Percentiles rank a stretch among this genome's conserved stretches.
These are phyloP conservation scores for Pistacia atlantica DNA, from an alignment of 345 rosid species.

Conservation along the genomic window DNA sequence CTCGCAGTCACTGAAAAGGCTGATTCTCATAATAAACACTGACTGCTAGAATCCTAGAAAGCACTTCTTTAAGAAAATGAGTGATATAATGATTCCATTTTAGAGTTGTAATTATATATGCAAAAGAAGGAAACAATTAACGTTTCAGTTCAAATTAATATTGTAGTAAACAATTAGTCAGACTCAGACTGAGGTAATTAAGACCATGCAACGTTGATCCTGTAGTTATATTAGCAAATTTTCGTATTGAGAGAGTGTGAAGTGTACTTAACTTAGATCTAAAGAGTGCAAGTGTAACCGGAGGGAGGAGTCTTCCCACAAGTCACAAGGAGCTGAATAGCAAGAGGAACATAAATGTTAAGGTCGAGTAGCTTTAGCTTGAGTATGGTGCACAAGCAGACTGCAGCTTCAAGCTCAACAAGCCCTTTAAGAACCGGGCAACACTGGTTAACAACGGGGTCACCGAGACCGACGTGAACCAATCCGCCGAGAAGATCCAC, in stretches of 20 bases:
- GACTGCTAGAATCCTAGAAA: neutral
- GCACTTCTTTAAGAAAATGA: neutral
- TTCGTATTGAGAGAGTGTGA: neutral
- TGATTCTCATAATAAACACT: neutral
- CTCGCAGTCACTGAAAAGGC: neutral
- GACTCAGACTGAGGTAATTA: neutral
- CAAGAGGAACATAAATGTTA: slow-evolving; percentile 75
- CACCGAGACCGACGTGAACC: slow-evolving; percentile 77
- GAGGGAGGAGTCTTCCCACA: slow-evolving; percentile 99
- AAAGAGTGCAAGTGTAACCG: slow-evolving; percentile 89
- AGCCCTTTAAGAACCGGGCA: slow-evolving; percentile 84
- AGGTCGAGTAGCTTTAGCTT: slow-evolving; percentile 87
- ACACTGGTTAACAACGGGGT: slow-evolving; percentile 75
- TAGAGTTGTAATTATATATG: neutral
- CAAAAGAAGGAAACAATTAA: neutral
- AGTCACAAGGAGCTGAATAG: slow-evolving; percentile 88
- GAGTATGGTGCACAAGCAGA: slow-evolving; percentile 89
- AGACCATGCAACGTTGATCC: neutral
- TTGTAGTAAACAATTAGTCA: neutral
- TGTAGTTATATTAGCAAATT: neutral
- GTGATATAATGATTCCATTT: neutral
- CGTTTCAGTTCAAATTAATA: neutral
- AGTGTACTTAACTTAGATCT: slow-evolving; percentile 32
- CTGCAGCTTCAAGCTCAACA: slow-evolving; percentile 83
- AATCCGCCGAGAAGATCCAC: slow-evolving; percentile 89